phyloP scores from a whole-genome alignment of 2,329 filamentous ascomycete genomes.

The Torrubiella hemipterigena region DNA sequence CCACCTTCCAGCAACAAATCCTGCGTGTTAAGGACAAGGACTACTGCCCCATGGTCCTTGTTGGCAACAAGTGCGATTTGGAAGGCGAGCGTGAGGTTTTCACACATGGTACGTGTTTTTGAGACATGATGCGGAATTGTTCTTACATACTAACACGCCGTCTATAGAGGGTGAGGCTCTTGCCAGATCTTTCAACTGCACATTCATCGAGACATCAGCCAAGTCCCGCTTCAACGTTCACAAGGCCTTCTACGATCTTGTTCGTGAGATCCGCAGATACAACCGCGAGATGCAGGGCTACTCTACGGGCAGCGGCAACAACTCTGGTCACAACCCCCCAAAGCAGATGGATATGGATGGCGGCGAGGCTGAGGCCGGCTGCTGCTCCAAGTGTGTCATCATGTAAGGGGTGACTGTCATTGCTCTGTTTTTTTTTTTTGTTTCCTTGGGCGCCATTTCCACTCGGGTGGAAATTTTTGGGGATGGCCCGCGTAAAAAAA shows the following conservation, averaged over 20 bases:
- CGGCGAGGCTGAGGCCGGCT: conserved; percentile 56
- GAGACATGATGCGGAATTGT: too few relatives aligned
- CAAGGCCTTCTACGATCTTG: conserved; percentile 96
- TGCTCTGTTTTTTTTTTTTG: too few relatives aligned
- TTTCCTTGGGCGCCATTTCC: too few relatives aligned
- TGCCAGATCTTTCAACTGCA: conserved; percentile 82
- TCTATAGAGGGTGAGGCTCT: conserved; percentile 74
- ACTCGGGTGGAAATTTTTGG: too few relatives aligned
- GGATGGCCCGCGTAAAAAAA: too few relatives aligned
- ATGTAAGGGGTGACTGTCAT: conserved; percentile 49
- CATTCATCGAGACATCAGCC: conserved; percentile 97
- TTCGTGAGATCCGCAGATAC: conserved; percentile 93
- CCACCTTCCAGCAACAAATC: conserved; percentile 98
- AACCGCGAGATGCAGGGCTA: conserved; percentile 97
- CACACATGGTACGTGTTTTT: conserved; percentile 62
- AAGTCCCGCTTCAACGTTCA: conserved; percentile 98
- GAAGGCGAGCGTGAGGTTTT: conserved; percentile 85
- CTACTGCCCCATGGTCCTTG: conserved; percentile 98
- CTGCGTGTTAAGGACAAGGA: conserved; percentile 98
- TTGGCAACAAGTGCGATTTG: conserved; percentile 98
- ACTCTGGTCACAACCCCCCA: conserved; percentile 46
- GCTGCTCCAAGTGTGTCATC: conserved; percentile 76
- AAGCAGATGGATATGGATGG: conserved; percentile 73
- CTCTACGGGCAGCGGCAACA: conserved; percentile 55
- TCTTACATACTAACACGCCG: conserved; percentile 7